Percentiles rank a stretch among this genome's conserved stretches.
Conservation (phyloP, 1,284 basidiomycete species). For the Meira miltonrushii region DNA sequence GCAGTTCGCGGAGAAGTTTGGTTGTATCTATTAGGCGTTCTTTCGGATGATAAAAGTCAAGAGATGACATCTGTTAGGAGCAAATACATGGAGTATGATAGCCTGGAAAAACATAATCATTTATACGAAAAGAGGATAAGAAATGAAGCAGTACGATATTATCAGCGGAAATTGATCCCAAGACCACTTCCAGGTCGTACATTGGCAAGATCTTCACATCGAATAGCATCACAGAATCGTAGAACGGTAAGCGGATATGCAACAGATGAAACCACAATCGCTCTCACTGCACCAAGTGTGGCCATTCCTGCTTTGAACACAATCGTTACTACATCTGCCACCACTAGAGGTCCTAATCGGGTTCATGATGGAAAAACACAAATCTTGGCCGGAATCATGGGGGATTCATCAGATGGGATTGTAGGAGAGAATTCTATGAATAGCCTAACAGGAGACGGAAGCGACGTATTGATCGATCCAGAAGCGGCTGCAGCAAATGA, state of each 20-base stretch:
- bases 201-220: slow-evolving; percentile 11
- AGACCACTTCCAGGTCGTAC: slow-evolving; percentile 24
- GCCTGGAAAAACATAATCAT: slow-evolving; percentile 42
- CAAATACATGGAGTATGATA: slow-evolving; percentile 48
- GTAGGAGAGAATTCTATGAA: neutral
- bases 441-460: neutral
- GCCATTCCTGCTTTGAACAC: neutral
- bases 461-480: slow-evolving; percentile 17
- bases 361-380: slow-evolving; percentile 32
- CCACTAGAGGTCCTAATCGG: slow-evolving; percentile 25
- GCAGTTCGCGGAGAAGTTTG: slow-evolving; percentile 50
- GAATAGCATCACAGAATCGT: neutral
- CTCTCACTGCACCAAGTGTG: neutral
- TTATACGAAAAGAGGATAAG: slow-evolving; percentile 43
- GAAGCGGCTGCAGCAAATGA: slow-evolving; percentile 35
- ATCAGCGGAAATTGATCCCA: slow-evolving; percentile 35
- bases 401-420: slow-evolving; percentile 17
- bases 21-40: slow-evolving; percentile 50
- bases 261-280: neutral
- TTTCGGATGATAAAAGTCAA: slow-evolving; percentile 48
- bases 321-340: neutral
- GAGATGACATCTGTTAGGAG: slow-evolving; percentile 49
- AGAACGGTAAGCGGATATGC: neutral
- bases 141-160: slow-evolving; percentile 45
- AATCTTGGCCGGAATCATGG: slow-evolving; percentile 32